A percentile compares a stretch with the other conserved stretches of the same genome.
Evolutionary conservation across 768 basidiomycete genomes (phyloP).

Genomic region (Scleroderma citrinum): DNA sequence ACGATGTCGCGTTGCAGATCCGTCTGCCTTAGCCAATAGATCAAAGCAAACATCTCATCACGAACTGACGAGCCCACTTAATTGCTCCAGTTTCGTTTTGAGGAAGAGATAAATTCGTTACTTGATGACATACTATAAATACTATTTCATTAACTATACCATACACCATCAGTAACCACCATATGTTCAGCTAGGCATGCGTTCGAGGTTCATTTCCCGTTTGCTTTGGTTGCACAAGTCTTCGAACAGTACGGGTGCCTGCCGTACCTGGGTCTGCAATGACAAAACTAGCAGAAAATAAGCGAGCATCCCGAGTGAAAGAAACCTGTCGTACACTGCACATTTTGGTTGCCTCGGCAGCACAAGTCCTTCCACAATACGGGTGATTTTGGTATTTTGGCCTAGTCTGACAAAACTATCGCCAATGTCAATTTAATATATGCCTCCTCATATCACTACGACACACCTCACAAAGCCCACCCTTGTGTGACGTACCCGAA

Average conservation of each 20-base stretch:
- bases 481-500: neutral
- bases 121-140: too few relatives aligned
- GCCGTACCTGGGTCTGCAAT: constrained; percentile 25
- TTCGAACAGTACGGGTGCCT: constrained; percentile 30
- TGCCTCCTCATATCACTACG: neutral
- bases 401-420: constrained; percentile 47
- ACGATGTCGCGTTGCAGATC: too few relatives aligned
- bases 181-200: neutral
- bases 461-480: constrained; percentile 25
- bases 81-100: too few relatives aligned
- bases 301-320: neutral
- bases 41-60: too few relatives aligned
- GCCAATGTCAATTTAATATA: constrained; percentile 12
- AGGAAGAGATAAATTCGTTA: too few relatives aligned
- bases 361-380: constrained; percentile 64
- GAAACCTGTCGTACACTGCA: constrained; percentile 20
- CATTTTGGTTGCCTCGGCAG: constrained; percentile 35
- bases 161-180: too few relatives aligned
- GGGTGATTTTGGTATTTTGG: constrained; percentile 55
- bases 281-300: constrained; percentile 20
- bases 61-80: too few relatives aligned
- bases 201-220: constrained; percentile 1
- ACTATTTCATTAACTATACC: too few relatives aligned
- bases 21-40: too few relatives aligned
- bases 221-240: constrained; percentile 24